A percentile compares a stretch with the other conserved stretches of the same genome.
These are phyloP conservation scores for Entophlyctis luteolus DNA, from an alignment of 192 early-diverging fungal genomes.

Conservation along the genomic window DNA sequence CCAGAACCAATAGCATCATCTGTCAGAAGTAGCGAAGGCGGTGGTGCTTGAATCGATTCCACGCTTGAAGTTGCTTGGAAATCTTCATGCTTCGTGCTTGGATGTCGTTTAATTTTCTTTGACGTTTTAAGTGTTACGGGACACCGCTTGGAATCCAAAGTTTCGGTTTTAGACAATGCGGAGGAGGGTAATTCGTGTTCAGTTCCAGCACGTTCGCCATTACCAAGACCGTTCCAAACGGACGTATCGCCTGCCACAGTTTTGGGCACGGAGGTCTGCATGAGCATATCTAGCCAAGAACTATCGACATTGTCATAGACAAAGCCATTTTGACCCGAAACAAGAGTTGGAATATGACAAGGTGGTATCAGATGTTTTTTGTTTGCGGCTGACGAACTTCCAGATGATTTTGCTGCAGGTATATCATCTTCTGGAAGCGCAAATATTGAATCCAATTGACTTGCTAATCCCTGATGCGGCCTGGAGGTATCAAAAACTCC, in stretches of 20 bases:
- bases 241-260: background rate
- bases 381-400: background rate
- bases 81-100: no score
- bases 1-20: no score
- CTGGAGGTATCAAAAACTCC: background rate
- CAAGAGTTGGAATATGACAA: background rate
- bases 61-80: no score
- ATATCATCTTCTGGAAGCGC: background rate
- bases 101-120: no score
- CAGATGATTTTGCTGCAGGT: background rate
- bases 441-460: background rate
- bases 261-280: background rate
- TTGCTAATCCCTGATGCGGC: background rate
- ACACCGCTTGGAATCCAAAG: no score
- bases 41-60: no score
- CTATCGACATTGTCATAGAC: background rate
- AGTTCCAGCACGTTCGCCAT: no score
- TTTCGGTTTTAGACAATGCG: no score
- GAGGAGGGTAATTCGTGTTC: no score
- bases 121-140: no score
- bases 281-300: background rate
- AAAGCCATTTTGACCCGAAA: background rate
- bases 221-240: no score
- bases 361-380: slow-evolving; percentile 2
- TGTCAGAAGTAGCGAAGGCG: no score